phyloP scores from a whole-genome alignment of 441 rosid genomes.

The Populus tomentosa region DNA sequence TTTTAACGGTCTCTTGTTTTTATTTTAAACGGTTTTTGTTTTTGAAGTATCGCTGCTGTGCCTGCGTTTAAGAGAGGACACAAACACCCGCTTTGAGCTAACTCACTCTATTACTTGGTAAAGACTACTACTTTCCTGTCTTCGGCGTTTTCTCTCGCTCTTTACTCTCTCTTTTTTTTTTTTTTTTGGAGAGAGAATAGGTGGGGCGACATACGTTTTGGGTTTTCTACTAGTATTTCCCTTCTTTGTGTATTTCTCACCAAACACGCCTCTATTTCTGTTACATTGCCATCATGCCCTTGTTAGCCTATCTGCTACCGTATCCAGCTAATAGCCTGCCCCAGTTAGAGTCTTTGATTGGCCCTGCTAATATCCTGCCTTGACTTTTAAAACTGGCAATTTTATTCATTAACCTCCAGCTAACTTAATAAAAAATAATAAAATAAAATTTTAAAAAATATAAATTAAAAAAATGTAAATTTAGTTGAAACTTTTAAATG shows the following conservation, averaged over 20 bases:
- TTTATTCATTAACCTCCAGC: accelerated
- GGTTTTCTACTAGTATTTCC: background rate
- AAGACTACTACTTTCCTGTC: background rate
- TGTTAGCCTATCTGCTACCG: background rate
- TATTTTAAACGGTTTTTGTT: conserved; percentile 5
- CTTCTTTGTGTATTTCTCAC: background rate
- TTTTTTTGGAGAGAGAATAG: background rate
- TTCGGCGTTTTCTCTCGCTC: conserved; percentile 22
- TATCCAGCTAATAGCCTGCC: no score
- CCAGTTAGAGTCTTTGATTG: background rate
- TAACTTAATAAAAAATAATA: no score
- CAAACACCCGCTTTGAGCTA: background rate
- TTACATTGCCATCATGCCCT: conserved; percentile 7
- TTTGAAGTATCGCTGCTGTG: conserved; percentile 1
- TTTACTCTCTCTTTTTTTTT: background rate
- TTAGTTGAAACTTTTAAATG: no score
- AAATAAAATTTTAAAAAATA: no score
- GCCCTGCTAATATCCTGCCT: background rate
- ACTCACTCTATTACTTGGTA: background rate
- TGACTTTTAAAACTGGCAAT: no score
- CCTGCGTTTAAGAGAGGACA: background rate
- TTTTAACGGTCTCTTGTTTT: conserved; percentile 12
- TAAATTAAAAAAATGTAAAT: no score
- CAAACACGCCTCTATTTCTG: conserved; percentile 16
- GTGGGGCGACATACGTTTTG: background rate